Base-by-base conservation (phyloP, 805 yeast species). In the Scheffersomyces ergatensis region DNA sequence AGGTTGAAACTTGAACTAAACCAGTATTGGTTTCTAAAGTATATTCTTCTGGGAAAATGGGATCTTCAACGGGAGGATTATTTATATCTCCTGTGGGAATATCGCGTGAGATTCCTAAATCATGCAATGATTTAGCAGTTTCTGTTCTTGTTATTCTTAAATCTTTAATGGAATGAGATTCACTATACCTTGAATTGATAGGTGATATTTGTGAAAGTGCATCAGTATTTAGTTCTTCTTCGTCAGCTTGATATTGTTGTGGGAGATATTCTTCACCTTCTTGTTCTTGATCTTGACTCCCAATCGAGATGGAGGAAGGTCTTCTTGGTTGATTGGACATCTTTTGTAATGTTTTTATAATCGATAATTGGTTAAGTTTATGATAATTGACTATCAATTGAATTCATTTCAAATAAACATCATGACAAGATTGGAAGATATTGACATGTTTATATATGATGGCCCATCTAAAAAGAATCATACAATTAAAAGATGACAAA, bases 41-140 rank as follows among this genome's bases (percentile, higher is more conserved):
- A 60, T 87, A 89, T 59, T 89, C 96, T 69, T 89, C 97, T 7
- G 97, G 97, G 72, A 89, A 89, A 26, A 89, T 83, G 13, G 92
- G 85, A 47, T 76, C 75, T 44, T 72, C 75, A 18, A 77, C 71
- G 9, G 70, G 69, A 3, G 73, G 70, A 21, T 50, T 37, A 51
- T 66, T 53, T 30, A 81, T 63, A 48, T 80, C 87, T 0, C 79
- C 75, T 20, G 67, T 55, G 4, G 86, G 81, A 0, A 77, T 67
- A 3, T 65, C 69, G n/a, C 74, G 61, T 5, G 78, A 67, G 13
- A 85, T 52, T 42, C 93, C 93, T 59, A 73, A 65, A 12, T 78
- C 81, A 39, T 72, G 76, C 37, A 88, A 63, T 2, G 95, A 79
- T 55, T 80, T 78, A 11, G 75, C 80, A 1, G 95, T 88, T 64